These are phyloP conservation scores for Tylopilus plumbeoviolaceoides DNA, from an alignment of 768 basidiomycete species.

Conservation along the genomic window DNA sequence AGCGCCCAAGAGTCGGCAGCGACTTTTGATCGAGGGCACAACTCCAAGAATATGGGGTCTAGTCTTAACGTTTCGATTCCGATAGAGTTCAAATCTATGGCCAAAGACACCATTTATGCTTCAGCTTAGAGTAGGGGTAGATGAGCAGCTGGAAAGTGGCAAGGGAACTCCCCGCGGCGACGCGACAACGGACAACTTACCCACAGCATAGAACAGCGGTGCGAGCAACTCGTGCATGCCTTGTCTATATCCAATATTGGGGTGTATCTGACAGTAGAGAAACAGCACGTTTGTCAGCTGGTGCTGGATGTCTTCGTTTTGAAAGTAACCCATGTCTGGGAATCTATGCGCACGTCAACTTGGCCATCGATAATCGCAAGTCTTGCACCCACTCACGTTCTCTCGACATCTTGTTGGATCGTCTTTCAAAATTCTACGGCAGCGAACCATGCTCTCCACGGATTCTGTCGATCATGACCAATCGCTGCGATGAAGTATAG, in stretches of 20 bases:
- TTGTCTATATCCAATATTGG: slow-evolving; percentile 89
- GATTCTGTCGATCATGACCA: slow-evolving; percentile 53
- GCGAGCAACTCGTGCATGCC: slow-evolving; percentile 99
- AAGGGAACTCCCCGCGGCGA: slow-evolving; percentile 4
- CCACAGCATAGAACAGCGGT: slow-evolving; percentile 67
- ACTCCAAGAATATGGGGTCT: slow-evolving; percentile 45
- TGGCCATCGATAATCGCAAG: slow-evolving; percentile 1
- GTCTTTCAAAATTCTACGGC: slow-evolving; percentile 85
- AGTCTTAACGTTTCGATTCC: slow-evolving; percentile 26
- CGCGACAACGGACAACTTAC: slow-evolving; percentile 17
- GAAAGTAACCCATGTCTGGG: slow-evolving; percentile 94
- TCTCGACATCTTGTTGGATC: slow-evolving; percentile 91
- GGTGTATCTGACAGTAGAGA: slow-evolving; percentile 73
- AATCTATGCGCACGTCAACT: slow-evolving; percentile 51
- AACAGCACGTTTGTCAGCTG: slow-evolving; percentile 84
- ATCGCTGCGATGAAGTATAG: not conserved
- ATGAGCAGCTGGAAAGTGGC: slow-evolving; percentile 9
- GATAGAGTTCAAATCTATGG: slow-evolving; percentile 77
- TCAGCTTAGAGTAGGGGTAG: slow-evolving; percentile 21
- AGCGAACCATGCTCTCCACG: slow-evolving; percentile 93
- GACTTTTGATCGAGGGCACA: slow-evolving; percentile 65
- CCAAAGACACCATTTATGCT: slow-evolving; percentile 21
- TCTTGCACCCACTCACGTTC: slow-evolving; percentile 64
- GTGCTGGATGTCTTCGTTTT: slow-evolving; percentile 65
- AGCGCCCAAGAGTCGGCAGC: slow-evolving; percentile 87